phyloP scores from a whole-genome alignment of 2,329 filamentous ascomycete species.

The Colletotrichum acutatum region DNA sequence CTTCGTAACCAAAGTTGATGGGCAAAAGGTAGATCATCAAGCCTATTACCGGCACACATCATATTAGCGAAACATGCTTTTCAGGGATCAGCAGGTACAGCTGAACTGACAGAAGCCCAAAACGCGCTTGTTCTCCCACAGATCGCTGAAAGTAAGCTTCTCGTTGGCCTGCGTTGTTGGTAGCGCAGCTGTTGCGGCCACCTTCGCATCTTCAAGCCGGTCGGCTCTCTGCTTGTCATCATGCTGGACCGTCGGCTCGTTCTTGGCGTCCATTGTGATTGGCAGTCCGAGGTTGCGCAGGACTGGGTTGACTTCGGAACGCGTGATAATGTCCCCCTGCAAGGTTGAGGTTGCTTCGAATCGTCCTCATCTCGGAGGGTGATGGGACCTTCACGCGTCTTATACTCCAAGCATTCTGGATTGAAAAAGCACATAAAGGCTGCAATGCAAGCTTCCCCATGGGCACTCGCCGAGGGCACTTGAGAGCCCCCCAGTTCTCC shows the following conservation, averaged over 20 bases:
- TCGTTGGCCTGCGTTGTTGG: slow-evolving; percentile 12
- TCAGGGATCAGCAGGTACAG: background rate
- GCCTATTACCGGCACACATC: background rate
- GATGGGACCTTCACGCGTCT: slow-evolving; percentile 14
- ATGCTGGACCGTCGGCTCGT: background rate
- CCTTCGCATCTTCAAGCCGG: slow-evolving; percentile 4
- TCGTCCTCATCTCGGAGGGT: too few relatives aligned
- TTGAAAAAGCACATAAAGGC: background rate
- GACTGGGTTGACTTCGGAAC: background rate
- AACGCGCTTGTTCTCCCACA: slow-evolving; percentile 27
- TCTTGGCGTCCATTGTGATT: slow-evolving; percentile 15
- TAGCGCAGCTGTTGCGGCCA: slow-evolving; percentile 6
- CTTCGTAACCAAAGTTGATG: slow-evolving; percentile 42
- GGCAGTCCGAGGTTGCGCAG: background rate
- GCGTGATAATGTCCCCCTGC: background rate
- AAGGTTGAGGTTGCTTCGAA: too few relatives aligned
- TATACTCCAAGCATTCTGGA: background rate
- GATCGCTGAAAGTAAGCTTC: slow-evolving; percentile 14
- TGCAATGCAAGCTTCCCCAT: slow-evolving; percentile 7
- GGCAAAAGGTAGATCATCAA: slow-evolving; percentile 30
- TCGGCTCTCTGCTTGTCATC: slow-evolving; percentile 15
- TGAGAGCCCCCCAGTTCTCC: slow-evolving; percentile 15
- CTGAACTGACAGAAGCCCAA: slow-evolving; percentile 28
- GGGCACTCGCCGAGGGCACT: background rate
- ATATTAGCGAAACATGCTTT: background rate